These are phyloP conservation scores for Cladorrhinum sp. DNA, from an alignment of 2,329 filamentous ascomycete species.

Conservation along the genomic window DNA sequence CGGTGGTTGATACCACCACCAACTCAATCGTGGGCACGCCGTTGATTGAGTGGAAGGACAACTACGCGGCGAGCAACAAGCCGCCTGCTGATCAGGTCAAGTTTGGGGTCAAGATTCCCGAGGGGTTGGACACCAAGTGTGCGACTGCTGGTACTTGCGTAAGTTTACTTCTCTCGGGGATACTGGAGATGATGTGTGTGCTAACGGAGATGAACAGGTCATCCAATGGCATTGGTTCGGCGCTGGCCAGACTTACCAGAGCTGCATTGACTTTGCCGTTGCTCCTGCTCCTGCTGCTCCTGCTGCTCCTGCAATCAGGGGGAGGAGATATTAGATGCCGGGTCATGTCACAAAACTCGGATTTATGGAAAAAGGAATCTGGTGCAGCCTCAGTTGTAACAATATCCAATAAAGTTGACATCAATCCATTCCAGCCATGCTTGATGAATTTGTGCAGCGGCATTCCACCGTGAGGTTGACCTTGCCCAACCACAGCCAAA, in stretches of 20 bases:
- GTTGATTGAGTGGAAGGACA: conserved; percentile 29
- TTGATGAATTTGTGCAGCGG: too few relatives aligned
- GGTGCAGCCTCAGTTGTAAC: too few relatives aligned
- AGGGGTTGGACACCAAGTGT: conserved; percentile 28
- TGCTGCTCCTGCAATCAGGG: conserved; percentile 2
- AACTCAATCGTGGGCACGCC: conserved; percentile 48
- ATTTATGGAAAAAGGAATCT: neutral
- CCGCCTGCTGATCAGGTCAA: conserved; percentile 32
- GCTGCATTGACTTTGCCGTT: conserved; percentile 55
- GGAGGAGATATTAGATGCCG: conserved; percentile 1
- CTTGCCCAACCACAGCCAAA: too few relatives aligned
- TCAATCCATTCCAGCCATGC: too few relatives aligned
- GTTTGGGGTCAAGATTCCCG: conserved; percentile 32
- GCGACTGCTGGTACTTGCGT: conserved; percentile 30
- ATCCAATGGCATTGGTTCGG: conserved; percentile 65
- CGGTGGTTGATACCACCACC: conserved; percentile 44
- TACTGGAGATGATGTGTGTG: neutral
- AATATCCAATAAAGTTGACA: neutral
- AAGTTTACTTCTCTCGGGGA: conserved; percentile 7
- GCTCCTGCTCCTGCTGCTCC: conserved; percentile 9
- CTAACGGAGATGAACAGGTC: conserved; percentile 32
- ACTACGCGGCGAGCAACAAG: conserved; percentile 29
- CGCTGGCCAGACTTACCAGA: conserved; percentile 58
- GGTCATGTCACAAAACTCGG: neutral
- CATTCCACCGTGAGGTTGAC: too few relatives aligned